phyloP scores from a whole-genome alignment of 805 yeast species.

The Myxozyma sirexii region DNA sequence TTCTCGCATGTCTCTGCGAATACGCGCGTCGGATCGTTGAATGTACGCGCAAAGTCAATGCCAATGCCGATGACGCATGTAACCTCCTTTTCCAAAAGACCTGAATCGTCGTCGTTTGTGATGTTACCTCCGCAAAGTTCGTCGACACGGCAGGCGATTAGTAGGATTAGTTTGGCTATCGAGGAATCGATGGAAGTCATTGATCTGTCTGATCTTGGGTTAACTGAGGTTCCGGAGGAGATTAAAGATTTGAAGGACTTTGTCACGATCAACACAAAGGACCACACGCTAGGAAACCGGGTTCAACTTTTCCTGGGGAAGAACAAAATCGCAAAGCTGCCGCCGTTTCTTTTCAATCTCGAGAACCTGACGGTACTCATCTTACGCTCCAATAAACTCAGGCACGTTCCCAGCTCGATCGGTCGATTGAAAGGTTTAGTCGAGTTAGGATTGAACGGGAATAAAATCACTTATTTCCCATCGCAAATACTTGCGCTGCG shows the following conservation, averaged over 20 bases:
- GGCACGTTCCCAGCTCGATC: slow-evolving; percentile 42
- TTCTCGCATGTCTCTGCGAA: not conserved
- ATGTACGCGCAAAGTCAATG: slow-evolving; percentile 9
- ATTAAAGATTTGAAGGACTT: slow-evolving; percentile 41
- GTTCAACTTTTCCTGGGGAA: slow-evolving; percentile 40
- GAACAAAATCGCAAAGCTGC: slow-evolving; percentile 39
- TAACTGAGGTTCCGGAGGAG: slow-evolving; percentile 43
- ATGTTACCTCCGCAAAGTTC: not conserved
- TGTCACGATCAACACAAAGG: slow-evolving; percentile 3
- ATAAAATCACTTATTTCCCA: slow-evolving; percentile 43
- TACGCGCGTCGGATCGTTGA: slow-evolving; percentile 12
- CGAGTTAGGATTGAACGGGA: slow-evolving; percentile 45
- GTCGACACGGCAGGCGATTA: slow-evolving; percentile 15
- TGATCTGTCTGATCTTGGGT: slow-evolving; percentile 33
- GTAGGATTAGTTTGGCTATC: slow-evolving; percentile 29
- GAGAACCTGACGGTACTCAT: slow-evolving; percentile 43
- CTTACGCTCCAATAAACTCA: slow-evolving; percentile 43
- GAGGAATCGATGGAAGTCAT: slow-evolving; percentile 32
- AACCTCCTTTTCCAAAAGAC: not conserved
- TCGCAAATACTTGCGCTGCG: slow-evolving; percentile 42
- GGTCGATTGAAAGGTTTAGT: slow-evolving; percentile 39
- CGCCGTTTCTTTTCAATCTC: slow-evolving; percentile 41
- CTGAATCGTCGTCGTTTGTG: slow-evolving; percentile 21
- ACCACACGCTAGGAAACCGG: slow-evolving; percentile 33
- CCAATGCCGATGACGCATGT: slow-evolving; percentile 9